Conservation (phyloP, 768 basidiomycete genomes). For the Piloderma croceum region DNA sequence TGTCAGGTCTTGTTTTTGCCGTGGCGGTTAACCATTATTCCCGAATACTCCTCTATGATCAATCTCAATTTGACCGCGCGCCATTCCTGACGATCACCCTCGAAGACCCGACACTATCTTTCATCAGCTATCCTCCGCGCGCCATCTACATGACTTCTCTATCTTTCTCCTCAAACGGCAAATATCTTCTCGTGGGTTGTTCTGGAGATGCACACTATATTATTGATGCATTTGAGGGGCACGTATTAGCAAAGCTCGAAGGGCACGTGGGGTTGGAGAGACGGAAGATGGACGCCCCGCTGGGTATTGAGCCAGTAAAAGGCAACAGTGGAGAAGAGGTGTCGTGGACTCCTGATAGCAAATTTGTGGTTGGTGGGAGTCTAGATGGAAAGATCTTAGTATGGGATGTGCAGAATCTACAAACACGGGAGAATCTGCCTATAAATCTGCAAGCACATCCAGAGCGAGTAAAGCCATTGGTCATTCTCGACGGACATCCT, state of each 20-base stretch:
- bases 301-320: conserved; percentile 60
- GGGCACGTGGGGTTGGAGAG: conserved; percentile 83
- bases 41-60: conserved; percentile 81
- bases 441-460: conserved; percentile 53
- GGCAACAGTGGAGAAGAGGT: conserved; percentile 93
- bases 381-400: conserved; percentile 78
- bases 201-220: conserved; percentile 91
- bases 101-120: conserved; percentile 70
- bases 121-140: conserved; percentile 80
- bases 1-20: conserved; percentile 78
- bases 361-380: conserved; percentile 81
- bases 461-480: conserved; percentile 42
- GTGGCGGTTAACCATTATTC: conserved; percentile 80
- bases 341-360: conserved; percentile 91
- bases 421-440: conserved; percentile 41
- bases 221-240: conserved; percentile 84
- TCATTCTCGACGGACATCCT: conserved; percentile 69
- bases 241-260: conserved; percentile 77
- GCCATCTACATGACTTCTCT: conserved; percentile 89
- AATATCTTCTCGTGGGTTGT: conserved; percentile 87
- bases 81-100: conserved; percentile 84
- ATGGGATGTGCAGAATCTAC: conserved; percentile 79
- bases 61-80: conserved; percentile 81
- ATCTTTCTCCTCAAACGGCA: conserved; percentile 85
- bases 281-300: conserved; percentile 40